A percentile compares a stretch with the other conserved stretches of the same genome.
phyloP scores from a whole-genome alignment of 768 basidiomycete genomes.

The Neoboletus subvelutipes region DNA sequence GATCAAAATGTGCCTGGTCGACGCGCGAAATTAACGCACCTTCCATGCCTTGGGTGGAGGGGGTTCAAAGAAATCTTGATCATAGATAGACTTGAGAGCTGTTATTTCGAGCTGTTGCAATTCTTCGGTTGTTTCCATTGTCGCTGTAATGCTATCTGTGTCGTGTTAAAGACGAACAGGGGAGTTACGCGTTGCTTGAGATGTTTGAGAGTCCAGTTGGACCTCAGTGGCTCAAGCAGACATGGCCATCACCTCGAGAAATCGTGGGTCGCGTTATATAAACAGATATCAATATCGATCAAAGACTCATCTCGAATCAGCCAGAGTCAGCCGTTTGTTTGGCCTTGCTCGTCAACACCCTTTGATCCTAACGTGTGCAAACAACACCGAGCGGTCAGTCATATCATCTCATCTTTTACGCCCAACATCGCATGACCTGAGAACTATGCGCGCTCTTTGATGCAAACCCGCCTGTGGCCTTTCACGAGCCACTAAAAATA shows the following conservation, averaged over 20 bases:
- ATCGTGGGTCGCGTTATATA: neutral
- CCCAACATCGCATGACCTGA: neutral
- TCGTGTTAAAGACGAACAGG: slow-evolving; percentile 20
- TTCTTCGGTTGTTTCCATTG: slow-evolving; percentile 76
- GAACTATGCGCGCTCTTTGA: neutral
- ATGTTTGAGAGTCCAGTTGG: slow-evolving; percentile 58
- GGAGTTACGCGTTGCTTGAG: slow-evolving; percentile 47
- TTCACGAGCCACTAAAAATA: neutral
- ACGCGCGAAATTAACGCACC: slow-evolving; percentile 38
- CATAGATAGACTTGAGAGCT: slow-evolving; percentile 78
- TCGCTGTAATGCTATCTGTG: slow-evolving; percentile 11
- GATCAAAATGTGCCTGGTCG: slow-evolving; percentile 2
- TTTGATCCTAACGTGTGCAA: slow-evolving; percentile 20
- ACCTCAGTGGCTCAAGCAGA: slow-evolving; percentile 76
- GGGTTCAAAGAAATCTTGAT: slow-evolving; percentile 69
- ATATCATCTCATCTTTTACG: too few relatives aligned
- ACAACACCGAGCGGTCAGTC: too few relatives aligned
- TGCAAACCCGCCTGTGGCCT: neutral
- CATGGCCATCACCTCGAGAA: slow-evolving; percentile 42
- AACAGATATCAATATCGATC: slow-evolving; percentile 8
- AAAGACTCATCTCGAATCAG: slow-evolving; percentile 4
- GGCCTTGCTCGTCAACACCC: slow-evolving; percentile 11
- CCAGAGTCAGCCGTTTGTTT: slow-evolving; percentile 21
- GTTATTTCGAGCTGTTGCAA: slow-evolving; percentile 69
- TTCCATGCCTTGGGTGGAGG: slow-evolving; percentile 84